These are phyloP conservation scores for Nannizziopsis arthrosporioides DNA, from an alignment of 2,329 filamentous ascomycete species.

Conservation along the genomic window DNA sequence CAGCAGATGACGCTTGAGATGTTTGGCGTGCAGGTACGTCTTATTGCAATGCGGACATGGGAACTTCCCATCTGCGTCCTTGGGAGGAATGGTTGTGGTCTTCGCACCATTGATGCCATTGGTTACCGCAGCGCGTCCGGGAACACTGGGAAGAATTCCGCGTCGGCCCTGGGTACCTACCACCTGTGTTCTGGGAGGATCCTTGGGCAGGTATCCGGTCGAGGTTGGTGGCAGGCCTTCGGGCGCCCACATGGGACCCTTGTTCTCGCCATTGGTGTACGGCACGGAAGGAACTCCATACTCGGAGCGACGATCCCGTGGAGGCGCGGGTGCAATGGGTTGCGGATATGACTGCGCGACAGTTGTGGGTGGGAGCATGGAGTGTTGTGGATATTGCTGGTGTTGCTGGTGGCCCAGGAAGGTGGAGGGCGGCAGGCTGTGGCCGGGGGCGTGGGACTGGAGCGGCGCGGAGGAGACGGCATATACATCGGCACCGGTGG, in stretches of 20 bases:
- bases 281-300: constrained; percentile 59
- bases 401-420: constrained; percentile 29
- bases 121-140: constrained; percentile 65
- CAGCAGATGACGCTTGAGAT: constrained; percentile 88
- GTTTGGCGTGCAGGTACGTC: constrained; percentile 94
- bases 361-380: constrained; percentile 56
- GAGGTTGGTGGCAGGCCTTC: constrained; percentile 32
- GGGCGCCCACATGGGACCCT: constrained; percentile 43
- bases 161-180: constrained; percentile 88
- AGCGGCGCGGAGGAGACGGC: constrained; percentile 33
- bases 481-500: constrained; percentile 33
- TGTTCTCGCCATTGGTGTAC: constrained; percentile 45
- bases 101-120: constrained; percentile 54
- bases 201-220: constrained; percentile 30
- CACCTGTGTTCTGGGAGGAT: constrained; percentile 57
- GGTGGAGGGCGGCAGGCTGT: constrained; percentile 33
- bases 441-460: constrained; percentile 30
- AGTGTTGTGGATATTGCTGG: constrained; percentile 28
- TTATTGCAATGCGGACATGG: constrained; percentile 97
- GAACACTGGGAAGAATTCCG: constrained; percentile 82
- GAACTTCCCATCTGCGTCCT: constrained; percentile 96
- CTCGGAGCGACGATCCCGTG: constrained; percentile 38
- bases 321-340: constrained; percentile 62
- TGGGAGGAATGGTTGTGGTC: constrained; percentile 74
- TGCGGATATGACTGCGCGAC: constrained; percentile 59